phyloP scores from a whole-genome alignment of 176 grass and related monocot species.

The Carex littledalei region DNA sequence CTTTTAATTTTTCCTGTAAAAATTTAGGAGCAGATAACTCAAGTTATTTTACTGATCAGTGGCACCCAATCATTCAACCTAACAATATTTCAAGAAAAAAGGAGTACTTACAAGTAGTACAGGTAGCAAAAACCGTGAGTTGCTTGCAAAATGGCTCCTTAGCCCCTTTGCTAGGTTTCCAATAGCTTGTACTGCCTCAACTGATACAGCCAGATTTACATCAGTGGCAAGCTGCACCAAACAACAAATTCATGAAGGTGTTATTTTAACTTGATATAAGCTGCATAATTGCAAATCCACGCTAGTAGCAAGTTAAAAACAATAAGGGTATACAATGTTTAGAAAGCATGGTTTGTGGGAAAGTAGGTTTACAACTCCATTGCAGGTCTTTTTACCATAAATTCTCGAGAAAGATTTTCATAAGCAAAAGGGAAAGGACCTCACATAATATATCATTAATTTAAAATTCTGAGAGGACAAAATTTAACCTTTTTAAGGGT shows the following conservation, averaged over 20 bases:
- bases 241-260: constrained; percentile 18
- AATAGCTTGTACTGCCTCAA: constrained; percentile 88
- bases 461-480: constrained; percentile 12
- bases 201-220: constrained; percentile 93
- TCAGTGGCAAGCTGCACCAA: constrained; percentile 78
- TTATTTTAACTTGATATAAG: constrained; percentile 1
- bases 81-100: neutral
- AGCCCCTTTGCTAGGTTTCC: constrained; percentile 91
- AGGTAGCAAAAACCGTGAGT: constrained; percentile 82
- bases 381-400: neutral
- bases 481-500: constrained; percentile 84
- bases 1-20: constrained; percentile 93
- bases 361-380: neutral
- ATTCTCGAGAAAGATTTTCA: neutral
- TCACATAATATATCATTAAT: neutral
- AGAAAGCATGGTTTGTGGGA: neutral
- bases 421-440: constrained; percentile 13
- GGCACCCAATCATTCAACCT: neutral
- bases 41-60: neutral
- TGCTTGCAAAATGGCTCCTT: constrained; percentile 81
- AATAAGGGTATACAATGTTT: neutral
- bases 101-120: constrained; percentile 75
- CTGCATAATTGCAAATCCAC: neutral
- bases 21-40: neutral
- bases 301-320: neutral